These are phyloP conservation scores for Colletotrichum chlorophyti DNA, from an alignment of 2,329 filamentous ascomycete genomes.

Conservation along the genomic window DNA sequence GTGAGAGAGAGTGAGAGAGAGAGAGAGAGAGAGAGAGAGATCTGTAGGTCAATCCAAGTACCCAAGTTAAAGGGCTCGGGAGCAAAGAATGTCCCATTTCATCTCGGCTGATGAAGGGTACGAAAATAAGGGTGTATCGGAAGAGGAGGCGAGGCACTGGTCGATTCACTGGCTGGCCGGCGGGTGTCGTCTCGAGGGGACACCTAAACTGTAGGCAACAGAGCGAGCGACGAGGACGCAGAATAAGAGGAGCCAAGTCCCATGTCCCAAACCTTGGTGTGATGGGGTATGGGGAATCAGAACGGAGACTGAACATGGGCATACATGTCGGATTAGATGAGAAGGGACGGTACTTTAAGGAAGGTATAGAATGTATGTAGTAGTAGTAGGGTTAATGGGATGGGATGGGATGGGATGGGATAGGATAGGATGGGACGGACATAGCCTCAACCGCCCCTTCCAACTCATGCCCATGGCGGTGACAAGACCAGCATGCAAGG, in stretches of 20 bases:
- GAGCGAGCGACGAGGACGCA: neutral
- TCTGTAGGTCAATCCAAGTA: no score
- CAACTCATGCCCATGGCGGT: no score
- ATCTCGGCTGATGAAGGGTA: neutral
- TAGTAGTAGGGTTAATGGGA: no score
- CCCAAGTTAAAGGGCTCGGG: no score
- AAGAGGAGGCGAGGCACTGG: neutral
- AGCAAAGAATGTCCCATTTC: constrained; percentile 5
- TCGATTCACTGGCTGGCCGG: constrained; percentile 16
- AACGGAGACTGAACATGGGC: constrained; percentile 18
- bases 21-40: no score
- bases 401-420: neutral
- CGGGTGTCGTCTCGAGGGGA: neutral
- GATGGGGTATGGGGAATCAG: constrained; percentile 23
- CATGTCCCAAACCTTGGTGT: constrained; percentile 16
- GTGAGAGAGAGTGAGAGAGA: no score
- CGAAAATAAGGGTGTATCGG: neutral
- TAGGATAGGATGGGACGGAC: constrained; percentile 2
- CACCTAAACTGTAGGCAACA: neutral
- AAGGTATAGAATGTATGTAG: neutral
- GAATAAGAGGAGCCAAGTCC: no score
- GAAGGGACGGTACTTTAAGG: neutral
- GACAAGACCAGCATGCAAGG: neutral
- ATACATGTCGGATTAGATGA: constrained; percentile 13
- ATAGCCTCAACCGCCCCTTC: constrained; percentile 6